Conservation (phyloP, 2,329 filamentous ascomycete species). For the Neurospora crassa region DNA sequence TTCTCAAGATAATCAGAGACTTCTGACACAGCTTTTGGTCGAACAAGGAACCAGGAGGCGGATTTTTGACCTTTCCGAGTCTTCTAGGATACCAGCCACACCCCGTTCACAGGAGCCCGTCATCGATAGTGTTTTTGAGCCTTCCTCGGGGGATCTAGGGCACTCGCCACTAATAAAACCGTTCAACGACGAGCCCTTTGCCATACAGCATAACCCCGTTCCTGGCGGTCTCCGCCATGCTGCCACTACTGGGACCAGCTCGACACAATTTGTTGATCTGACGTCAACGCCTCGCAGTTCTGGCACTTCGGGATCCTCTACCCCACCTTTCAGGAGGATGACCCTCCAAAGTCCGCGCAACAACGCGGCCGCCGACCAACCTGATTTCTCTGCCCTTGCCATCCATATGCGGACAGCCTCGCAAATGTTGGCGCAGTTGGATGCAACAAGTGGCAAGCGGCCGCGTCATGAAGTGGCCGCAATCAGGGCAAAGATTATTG, state of each 20-base stretch:
- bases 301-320: constrained; percentile 59
- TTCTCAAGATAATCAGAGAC: constrained; percentile 59
- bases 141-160: constrained; percentile 67
- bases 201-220: constrained; percentile 21
- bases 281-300: constrained; percentile 57
- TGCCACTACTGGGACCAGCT: constrained; percentile 27
- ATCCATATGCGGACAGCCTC: constrained; percentile 83
- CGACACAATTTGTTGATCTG: constrained; percentile 49
- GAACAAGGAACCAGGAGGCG: constrained; percentile 49
- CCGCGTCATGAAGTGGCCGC: constrained; percentile 73
- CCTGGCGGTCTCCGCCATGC: constrained; percentile 51
- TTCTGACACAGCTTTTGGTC: constrained; percentile 48
- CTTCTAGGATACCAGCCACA: constrained; percentile 40
- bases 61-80: constrained; percentile 61
- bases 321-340: constrained; percentile 46
- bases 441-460: constrained; percentile 70
- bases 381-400: constrained; percentile 72
- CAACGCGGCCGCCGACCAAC: constrained; percentile 52
- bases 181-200: constrained; percentile 34
- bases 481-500: constrained; percentile 78
- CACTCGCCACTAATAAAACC: constrained; percentile 60
- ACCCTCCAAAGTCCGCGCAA: constrained; percentile 47
- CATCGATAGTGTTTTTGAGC: constrained; percentile 73
- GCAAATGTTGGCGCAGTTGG: constrained; percentile 77
- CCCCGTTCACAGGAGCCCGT: constrained; percentile 33